Evolutionary conservation across 345 rosid genomes (phyloP), one percentile per base, ranked within the genome.

Genomic region (Populus simonii): DNA sequence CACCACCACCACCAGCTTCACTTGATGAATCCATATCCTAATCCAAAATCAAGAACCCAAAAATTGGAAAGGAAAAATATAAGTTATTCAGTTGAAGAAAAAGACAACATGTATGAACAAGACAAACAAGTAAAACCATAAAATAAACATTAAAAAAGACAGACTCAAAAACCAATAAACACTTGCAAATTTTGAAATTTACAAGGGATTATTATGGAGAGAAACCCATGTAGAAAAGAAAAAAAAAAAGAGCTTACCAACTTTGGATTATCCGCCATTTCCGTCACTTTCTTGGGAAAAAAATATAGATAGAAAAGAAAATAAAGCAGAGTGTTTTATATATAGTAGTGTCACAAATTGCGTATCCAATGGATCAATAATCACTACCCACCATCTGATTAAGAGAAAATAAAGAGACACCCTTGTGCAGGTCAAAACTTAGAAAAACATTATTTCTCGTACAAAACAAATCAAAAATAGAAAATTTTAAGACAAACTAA

Each of bases 211-310:
- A 23, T 1, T 59, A 59, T 59, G 1, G 29, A 59, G 63, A 59
- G 63, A 9, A 22, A 71, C 79, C 82, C 78, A 25, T 75, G 78
- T 45, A 71, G 23, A 39, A 59, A 36, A 25, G n/a, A n/a, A n/a
- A n/a, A 7, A 5, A 18, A 18, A 17, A 23, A 2, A 10, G 38
- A 36, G 38, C 89, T 87, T 67, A 86, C 93, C 89, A 85, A 35
- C 89, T 87, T 89, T 70, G 91, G 83, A 73, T 79, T 85, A 38
- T 87, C 93, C 88, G 85, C 86, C 87, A 74, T 81, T 70, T 85
- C 88, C 85, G 70, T 81, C 65, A 79, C 74, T 83, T 76, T 82
- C 81, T 63, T 41, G 59, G 74, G 79, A 69, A 80, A 82, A 38
- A 71, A 65, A 67, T 23, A 15, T 10, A 63, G 27, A 49, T 67